phyloP scores from a whole-genome alignment of 495 filamentous ascomycete species.

The Chaetomium tenue region DNA sequence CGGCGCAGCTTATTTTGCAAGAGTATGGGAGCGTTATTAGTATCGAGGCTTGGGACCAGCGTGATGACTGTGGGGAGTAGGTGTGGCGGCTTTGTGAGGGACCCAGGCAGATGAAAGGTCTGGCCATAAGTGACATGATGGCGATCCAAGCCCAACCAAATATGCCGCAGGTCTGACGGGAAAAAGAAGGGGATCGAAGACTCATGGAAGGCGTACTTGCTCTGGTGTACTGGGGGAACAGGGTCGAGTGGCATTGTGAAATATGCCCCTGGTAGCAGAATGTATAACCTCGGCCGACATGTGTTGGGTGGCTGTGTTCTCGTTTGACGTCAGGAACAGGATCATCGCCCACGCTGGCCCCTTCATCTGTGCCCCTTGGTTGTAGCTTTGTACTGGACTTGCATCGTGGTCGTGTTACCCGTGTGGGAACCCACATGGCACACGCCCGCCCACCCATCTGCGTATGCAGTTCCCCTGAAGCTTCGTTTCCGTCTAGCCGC shows the following conservation, averaged over 20 bases:
- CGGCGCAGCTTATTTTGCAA: no score
- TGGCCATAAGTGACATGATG: conserved; percentile 7
- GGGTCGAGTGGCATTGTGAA: background rate
- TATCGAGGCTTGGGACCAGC: background rate
- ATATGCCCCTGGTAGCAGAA: background rate
- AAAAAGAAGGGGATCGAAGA: background rate
- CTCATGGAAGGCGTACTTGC: background rate
- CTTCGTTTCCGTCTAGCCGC: background rate
- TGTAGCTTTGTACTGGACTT: background rate
- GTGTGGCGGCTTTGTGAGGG: background rate
- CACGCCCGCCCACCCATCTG: background rate
- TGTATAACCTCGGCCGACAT: background rate
- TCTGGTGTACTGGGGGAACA: background rate
- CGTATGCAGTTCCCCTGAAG: conserved; percentile 7
- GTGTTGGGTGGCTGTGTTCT: background rate
- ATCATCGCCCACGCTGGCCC: background rate
- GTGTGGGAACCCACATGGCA: conserved; percentile 18
- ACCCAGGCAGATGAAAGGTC: background rate
- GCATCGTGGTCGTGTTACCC: conserved; percentile 9
- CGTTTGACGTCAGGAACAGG: background rate
- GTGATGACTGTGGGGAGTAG: background rate
- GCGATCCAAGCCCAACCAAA: no score
- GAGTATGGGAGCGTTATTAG: background rate
- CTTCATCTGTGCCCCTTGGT: no score
- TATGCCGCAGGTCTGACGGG: background rate